phyloP scores from a whole-genome alignment of 1,139 yeast genomes.

The Pichia sp. region DNA sequence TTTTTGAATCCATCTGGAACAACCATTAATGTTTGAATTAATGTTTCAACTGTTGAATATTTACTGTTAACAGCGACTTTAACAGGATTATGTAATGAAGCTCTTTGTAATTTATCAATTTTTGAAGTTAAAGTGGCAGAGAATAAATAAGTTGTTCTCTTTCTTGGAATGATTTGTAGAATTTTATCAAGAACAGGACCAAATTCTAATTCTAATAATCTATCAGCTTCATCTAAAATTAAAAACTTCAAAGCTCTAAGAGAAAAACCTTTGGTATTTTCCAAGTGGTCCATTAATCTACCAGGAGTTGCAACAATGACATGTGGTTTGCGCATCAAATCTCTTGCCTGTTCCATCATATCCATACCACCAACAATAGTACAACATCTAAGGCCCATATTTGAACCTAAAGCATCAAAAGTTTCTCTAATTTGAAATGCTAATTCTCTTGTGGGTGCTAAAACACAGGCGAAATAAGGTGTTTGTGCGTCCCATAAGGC shows the following conservation, averaged over 20 bases:
- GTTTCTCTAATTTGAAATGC: constrained; percentile 96
- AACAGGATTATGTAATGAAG: constrained; percentile 84
- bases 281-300: constrained; percentile 89
- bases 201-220: constrained; percentile 92
- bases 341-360: constrained; percentile 95
- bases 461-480: constrained; percentile 81
- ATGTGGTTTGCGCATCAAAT: constrained; percentile 89
- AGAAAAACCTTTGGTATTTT: constrained; percentile 87
- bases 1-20: constrained; percentile 91
- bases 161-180: constrained; percentile 74
- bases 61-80: constrained; percentile 83
- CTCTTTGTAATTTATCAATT: constrained; percentile 90
- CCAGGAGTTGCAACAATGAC: constrained; percentile 96
- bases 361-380: constrained; percentile 98
- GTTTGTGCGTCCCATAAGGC: constrained; percentile 83
- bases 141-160: constrained; percentile 80
- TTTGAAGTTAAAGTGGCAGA: constrained; percentile 97
- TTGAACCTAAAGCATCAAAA: constrained; percentile 84
- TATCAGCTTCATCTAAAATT: constrained; percentile 96
- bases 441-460: constrained; percentile 95
- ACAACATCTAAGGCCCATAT: constrained; percentile 82
- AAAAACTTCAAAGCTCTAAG: constrained; percentile 72
- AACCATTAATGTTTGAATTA: constrained; percentile 83
- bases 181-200: constrained; percentile 91
- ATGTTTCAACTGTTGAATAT: constrained; percentile 88